Conservation (phyloP, 1,284 basidiomycete genomes). For the Boletus subluridellus region DNA sequence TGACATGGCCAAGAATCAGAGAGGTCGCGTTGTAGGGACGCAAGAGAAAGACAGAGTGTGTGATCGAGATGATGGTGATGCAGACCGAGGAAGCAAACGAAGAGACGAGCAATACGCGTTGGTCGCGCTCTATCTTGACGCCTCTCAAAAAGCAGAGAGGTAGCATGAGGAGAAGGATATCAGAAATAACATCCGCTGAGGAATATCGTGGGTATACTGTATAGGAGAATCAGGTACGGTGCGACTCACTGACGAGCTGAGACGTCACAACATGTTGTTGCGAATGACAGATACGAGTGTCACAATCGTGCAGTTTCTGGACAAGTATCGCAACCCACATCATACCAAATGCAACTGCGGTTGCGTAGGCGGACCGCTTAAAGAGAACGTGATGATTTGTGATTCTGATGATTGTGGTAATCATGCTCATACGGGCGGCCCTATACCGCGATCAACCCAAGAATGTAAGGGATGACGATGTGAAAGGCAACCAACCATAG, state of each 20-base stretch:
- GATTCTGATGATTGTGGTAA: constrained; percentile 4
- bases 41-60: constrained; percentile 8
- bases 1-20: constrained; percentile 9
- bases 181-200: constrained; percentile 13
- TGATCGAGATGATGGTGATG: constrained; percentile 17
- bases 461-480: neutral
- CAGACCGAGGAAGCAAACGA: constrained; percentile 16
- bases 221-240: neutral
- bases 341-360: neutral
- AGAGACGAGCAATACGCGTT: constrained; percentile 10
- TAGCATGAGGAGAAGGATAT: constrained; percentile 7
- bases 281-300: neutral
- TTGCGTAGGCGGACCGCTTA: neutral
- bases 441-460: neutral
- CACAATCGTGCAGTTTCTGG: neutral
- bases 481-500: neutral
- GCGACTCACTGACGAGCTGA: constrained; percentile 16
- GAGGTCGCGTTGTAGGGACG: neutral
- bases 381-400: neutral
- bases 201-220: neutral
- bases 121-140: neutral
- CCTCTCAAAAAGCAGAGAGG: constrained; percentile 6
- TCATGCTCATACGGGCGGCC: constrained; percentile 10
- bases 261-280: neutral
- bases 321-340: constrained; percentile 2